Evolutionary conservation across 2,329 filamentous ascomycete genomes (phyloP).

Genomic region (Curvularia verruculosa): DNA sequence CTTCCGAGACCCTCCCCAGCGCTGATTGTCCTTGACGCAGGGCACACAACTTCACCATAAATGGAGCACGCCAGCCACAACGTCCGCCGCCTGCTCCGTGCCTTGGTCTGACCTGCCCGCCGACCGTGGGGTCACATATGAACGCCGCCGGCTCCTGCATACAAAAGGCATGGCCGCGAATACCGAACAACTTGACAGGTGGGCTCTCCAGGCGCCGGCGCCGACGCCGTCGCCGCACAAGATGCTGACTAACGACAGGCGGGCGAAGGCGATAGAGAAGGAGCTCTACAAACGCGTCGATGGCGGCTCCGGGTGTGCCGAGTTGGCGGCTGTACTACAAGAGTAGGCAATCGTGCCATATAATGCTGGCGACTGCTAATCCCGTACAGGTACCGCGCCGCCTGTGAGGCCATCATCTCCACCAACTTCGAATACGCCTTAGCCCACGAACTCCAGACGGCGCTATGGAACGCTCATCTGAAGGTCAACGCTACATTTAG

Average conservation of each 20-base stretch:
- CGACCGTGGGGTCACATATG: slow-evolving; percentile 58
- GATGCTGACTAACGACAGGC: slow-evolving; percentile 40
- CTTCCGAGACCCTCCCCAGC: slow-evolving; percentile 27
- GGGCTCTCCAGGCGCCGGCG: slow-evolving; percentile 23
- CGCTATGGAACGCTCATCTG: slow-evolving; percentile 80
- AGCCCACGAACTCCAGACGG: slow-evolving; percentile 68
- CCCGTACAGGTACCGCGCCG: slow-evolving; percentile 66
- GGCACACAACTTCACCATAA: slow-evolving; percentile 54
- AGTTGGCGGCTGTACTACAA: slow-evolving; percentile 54
- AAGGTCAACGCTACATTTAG: slow-evolving; percentile 80
- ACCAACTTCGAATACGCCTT: slow-evolving; percentile 71
- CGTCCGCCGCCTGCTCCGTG: slow-evolving; percentile 56
- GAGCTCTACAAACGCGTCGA: slow-evolving; percentile 58
- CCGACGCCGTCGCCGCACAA: background rate
- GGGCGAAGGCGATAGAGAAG: slow-evolving; percentile 56
- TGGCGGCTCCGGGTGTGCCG: slow-evolving; percentile 56
- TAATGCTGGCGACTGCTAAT: slow-evolving; percentile 25
- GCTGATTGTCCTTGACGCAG: slow-evolving; percentile 43
- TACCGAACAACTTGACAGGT: slow-evolving; percentile 61
- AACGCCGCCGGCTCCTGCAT: slow-evolving; percentile 32
- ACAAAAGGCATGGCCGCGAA: slow-evolving; percentile 53
- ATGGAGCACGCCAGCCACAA: slow-evolving; percentile 62
- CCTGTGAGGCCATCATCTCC: slow-evolving; percentile 75
- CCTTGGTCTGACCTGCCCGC: slow-evolving; percentile 64
- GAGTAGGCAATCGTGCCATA: slow-evolving; percentile 33